phyloP scores from a whole-genome alignment of 306 rosid genomes.

The Pueraria montana region DNA sequence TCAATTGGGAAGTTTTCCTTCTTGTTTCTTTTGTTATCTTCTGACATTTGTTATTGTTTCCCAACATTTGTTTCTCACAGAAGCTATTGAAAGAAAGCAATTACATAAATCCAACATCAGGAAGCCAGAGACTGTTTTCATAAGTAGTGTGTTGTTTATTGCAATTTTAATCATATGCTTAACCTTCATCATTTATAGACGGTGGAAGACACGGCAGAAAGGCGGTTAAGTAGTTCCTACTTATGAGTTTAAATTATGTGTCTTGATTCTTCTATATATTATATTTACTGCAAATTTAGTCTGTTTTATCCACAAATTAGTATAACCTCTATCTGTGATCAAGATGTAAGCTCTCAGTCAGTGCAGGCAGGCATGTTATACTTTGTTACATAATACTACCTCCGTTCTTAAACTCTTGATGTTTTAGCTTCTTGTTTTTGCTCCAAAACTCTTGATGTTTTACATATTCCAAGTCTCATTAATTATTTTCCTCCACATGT shows the following conservation, averaged over 20 bases:
- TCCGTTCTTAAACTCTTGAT: too few species aligned
- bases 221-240: slow-evolving; percentile 30
- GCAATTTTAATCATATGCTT: slow-evolving; percentile 39
- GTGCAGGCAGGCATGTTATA: neutral
- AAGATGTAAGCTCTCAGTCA: neutral
- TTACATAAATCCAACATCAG: slow-evolving; percentile 4
- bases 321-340: neutral
- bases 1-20: neutral
- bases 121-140: slow-evolving; percentile 2
- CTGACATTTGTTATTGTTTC: slow-evolving; percentile 5
- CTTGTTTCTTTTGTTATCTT: neutral
- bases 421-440: too few species aligned
- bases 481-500: too few species aligned
- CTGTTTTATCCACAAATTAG: neutral
- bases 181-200: slow-evolving; percentile 28
- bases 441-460: too few species aligned
- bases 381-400: too few species aligned
- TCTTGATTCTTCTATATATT: slow-evolving; percentile 3
- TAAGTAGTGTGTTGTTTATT: neutral
- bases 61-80: neutral
- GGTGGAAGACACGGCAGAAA: neutral
- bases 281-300: neutral
- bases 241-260: neutral
- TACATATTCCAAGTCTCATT: too few species aligned
- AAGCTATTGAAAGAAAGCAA: slow-evolving; percentile 6